phyloP scores from a whole-genome alignment of 208 protist species.

The Crithidia acanthocephali region DNA sequence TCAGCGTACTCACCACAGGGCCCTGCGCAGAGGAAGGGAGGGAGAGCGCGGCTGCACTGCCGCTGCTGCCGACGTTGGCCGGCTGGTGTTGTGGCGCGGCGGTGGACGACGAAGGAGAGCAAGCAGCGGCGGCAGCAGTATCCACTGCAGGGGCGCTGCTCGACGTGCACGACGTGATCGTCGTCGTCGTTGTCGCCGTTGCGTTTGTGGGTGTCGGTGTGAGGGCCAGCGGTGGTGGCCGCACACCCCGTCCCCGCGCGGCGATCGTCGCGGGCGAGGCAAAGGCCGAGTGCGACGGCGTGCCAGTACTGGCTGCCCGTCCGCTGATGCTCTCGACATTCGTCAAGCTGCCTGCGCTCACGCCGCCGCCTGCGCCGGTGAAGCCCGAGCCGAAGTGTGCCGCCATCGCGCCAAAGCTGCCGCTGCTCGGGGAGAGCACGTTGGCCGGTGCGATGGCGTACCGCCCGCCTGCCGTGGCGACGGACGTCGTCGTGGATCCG shows the following conservation, averaged over 20 bases:
- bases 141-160: not conserved
- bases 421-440: not conserved
- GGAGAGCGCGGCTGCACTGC: not conserved
- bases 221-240: constrained; percentile 13
- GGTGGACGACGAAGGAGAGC: not conserved
- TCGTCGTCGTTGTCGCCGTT: not conserved
- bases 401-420: not conserved
- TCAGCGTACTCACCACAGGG: not conserved
- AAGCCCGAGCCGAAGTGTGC: not conserved
- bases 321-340: not conserved
- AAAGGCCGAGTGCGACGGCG: constrained; percentile 10
- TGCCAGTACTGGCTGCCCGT: not conserved
- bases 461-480: not conserved
- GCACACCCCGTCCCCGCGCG: not conserved
- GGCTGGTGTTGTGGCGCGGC: not conserved
- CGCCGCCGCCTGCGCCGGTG: too few relatives aligned
- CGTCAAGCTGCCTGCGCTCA: not conserved
- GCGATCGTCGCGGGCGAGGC: not conserved
- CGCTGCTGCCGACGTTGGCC: not conserved
- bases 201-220: constrained; percentile 1
- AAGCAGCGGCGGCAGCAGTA: not conserved
- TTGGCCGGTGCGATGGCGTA: not conserved
- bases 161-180: not conserved
- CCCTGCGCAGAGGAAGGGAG: not conserved
- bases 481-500: not conserved